Evolutionary conservation across 352 stramenopile genomes (phyloP).

Genomic region (Aphanomyces cochlioides): DNA sequence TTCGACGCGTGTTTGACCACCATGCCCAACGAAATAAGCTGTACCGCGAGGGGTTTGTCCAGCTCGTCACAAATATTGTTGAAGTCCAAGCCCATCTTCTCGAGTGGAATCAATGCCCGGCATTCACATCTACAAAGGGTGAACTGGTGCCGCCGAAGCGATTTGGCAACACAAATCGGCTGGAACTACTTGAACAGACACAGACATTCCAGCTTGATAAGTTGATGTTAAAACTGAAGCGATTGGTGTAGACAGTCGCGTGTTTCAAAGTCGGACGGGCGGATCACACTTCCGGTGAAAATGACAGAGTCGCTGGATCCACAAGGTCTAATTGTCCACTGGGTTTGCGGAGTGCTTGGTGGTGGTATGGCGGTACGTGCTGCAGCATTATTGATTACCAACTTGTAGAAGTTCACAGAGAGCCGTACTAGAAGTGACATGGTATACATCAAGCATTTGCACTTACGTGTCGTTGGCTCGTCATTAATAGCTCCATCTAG

Average conservation of each 20-base stretch:
- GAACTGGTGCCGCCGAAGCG: background rate
- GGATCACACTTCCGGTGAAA: background rate
- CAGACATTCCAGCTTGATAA: slow-evolving; percentile 47
- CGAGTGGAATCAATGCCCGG: slow-evolving; percentile 47
- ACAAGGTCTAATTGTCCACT: background rate
- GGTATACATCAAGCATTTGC: background rate
- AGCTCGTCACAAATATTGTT: slow-evolving; percentile 58
- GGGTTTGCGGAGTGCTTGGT: too few species aligned
- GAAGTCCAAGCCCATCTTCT: slow-evolving; percentile 46
- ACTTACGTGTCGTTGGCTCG: background rate
- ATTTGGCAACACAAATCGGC: slow-evolving; percentile 9
- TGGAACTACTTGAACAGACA: slow-evolving; percentile 44
- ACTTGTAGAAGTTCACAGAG: background rate
- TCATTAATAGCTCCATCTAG: background rate
- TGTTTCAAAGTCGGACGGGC: background rate
- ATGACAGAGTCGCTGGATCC: background rate
- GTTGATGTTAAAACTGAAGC: slow-evolving; percentile 42
- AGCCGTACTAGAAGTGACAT: slow-evolving; percentile 3
- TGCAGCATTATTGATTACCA: background rate
- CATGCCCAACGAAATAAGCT: slow-evolving; percentile 38
- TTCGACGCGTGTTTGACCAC: slow-evolving; percentile 44
- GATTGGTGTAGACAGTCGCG: slow-evolving; percentile 27
- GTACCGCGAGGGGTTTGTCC: slow-evolving; percentile 44
- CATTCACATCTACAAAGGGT: slow-evolving; percentile 27
- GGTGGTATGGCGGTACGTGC: background rate